A percentile compares a stretch with the other conserved stretches of the same genome.
Conservation (phyloP, 345 rosid species). For the Ceriops decandra region DNA sequence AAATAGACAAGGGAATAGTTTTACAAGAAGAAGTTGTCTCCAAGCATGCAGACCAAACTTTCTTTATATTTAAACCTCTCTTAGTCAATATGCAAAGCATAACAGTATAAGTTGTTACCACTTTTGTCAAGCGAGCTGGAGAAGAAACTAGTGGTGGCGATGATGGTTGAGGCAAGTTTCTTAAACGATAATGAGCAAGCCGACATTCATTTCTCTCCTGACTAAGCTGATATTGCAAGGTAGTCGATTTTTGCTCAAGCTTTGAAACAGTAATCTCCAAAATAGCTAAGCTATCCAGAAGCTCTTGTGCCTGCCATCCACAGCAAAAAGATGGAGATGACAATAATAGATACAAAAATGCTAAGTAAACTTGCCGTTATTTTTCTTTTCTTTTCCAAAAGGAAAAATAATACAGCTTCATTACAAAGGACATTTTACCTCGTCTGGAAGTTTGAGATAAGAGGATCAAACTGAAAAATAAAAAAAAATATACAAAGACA, state of each 20-base stretch:
- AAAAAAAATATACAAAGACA: constrained; percentile 7
- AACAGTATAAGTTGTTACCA: constrained; percentile 13
- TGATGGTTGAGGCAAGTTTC: constrained; percentile 38
- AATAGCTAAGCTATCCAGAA: constrained; percentile 64
- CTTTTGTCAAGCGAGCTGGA: constrained; percentile 24
- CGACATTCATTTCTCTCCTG: constrained; percentile 82
- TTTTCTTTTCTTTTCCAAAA: no score
- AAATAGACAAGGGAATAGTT: constrained; percentile 4
- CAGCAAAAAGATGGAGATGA: constrained; percentile 10
- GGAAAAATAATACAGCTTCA: no score
- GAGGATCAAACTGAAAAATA: background rate
- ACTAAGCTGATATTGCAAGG: constrained; percentile 63
- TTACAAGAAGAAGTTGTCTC: background rate
- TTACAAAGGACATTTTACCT: no score
- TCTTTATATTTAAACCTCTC: background rate
- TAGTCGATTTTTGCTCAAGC: constrained; percentile 68
- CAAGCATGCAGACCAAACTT: background rate
- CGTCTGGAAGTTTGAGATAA: background rate
- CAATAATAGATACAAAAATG: constrained; percentile 8
- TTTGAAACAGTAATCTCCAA: constrained; percentile 65
- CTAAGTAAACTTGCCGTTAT: background rate
- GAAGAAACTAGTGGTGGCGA: constrained; percentile 28
- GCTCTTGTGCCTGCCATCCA: constrained; percentile 62
- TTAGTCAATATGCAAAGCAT: background rate
- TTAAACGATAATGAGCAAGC: constrained; percentile 53